These are phyloP conservation scores for Alternaria alternata DNA, from an alignment of 2,329 filamentous ascomycete species.

Conservation along the genomic window DNA sequence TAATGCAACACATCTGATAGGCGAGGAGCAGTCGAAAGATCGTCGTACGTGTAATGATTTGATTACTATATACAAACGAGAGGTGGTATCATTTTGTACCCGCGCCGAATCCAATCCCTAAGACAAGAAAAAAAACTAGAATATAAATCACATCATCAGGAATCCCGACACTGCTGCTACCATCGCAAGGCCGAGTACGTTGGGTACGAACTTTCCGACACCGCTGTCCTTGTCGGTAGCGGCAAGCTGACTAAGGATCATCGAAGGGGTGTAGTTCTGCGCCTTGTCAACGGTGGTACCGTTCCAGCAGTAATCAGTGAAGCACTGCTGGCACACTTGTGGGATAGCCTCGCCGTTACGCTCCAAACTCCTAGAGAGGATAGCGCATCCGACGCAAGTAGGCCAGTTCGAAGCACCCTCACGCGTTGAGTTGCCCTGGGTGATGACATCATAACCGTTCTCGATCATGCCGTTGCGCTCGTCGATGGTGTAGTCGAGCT, in stretches of 20 bases:
- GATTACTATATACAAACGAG: slow-evolving; percentile 11
- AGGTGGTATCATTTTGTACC: slow-evolving; percentile 12
- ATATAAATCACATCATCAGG: slow-evolving; percentile 22
- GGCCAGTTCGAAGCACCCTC: slow-evolving; percentile 73
- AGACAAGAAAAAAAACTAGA: neutral
- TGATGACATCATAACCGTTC: slow-evolving; percentile 86
- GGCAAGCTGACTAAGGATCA: slow-evolving; percentile 26
- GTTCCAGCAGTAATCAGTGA: slow-evolving; percentile 89
- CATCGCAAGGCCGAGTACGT: slow-evolving; percentile 26
- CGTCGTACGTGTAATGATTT: neutral
- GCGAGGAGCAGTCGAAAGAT: neutral
- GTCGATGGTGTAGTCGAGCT: slow-evolving; percentile 67
- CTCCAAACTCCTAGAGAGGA: slow-evolving; percentile 77
- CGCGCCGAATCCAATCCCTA: slow-evolving; percentile 8
- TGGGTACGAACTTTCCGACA: slow-evolving; percentile 35
- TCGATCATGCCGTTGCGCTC: slow-evolving; percentile 81
- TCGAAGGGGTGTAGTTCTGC: slow-evolving; percentile 37
- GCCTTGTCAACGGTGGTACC: slow-evolving; percentile 65
- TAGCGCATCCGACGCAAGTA: slow-evolving; percentile 85
- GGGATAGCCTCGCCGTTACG: slow-evolving; percentile 75
- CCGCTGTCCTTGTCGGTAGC: slow-evolving; percentile 33
- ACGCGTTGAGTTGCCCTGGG: slow-evolving; percentile 79
- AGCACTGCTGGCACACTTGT: slow-evolving; percentile 77
- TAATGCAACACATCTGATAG: slow-evolving; percentile 12
- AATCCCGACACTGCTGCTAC: slow-evolving; percentile 27